A percentile compares a stretch with the other conserved stretches of the same genome.
phyloP scores from a whole-genome alignment of 2,329 filamentous ascomycete genomes.

The Ceratocystis harringtonii region DNA sequence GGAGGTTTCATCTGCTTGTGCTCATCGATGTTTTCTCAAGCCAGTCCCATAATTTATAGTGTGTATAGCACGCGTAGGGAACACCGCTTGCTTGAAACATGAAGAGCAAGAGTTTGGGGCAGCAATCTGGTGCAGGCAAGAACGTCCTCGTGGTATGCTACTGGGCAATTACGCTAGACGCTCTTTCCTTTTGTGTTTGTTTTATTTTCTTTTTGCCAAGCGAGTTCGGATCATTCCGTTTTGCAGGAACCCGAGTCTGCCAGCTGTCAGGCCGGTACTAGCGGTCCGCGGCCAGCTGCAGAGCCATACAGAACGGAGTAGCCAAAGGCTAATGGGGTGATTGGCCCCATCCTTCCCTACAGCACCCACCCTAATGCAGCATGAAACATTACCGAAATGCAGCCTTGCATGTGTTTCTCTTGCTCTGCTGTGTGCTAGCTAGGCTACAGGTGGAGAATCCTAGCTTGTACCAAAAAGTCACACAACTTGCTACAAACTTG shows the following conservation, averaged over 20 bases:
- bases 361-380: background rate
- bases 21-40: background rate
- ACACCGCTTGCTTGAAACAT: background rate
- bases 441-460: background rate
- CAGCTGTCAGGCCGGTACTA: background rate
- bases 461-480: background rate
- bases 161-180: too few species aligned
- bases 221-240: background rate
- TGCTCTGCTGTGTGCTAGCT: background rate
- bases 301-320: background rate
- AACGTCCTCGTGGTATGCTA: background rate
- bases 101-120: background rate
- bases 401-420: background rate
- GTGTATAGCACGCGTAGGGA: background rate
- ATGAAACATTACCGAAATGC: constrained; percentile 3
- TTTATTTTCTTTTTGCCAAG: background rate
- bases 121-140: background rate
- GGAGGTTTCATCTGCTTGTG: background rate
- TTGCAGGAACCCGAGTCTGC: background rate
- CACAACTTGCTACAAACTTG: background rate
- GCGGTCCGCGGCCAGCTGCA: background rate
- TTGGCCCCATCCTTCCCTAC: background rate
- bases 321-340: background rate
- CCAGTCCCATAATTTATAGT: background rate
- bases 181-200: background rate